Evolutionary conservation across 2,329 filamentous ascomycete genomes (phyloP).

Genomic region (Boeremia exigua): DNA sequence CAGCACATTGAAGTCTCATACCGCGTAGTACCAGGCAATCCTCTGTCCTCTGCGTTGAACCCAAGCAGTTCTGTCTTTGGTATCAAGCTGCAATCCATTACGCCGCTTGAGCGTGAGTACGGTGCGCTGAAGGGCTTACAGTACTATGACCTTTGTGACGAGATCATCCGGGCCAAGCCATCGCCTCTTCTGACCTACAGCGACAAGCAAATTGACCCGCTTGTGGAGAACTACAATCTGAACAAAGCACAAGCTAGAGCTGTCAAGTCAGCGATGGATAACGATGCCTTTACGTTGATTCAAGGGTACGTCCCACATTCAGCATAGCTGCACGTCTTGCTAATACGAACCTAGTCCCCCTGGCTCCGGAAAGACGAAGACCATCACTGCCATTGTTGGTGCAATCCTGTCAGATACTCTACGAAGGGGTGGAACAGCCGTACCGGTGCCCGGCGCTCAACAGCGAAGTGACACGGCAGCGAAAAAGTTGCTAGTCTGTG

Average conservation of each 20-base stretch:
- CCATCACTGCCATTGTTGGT: conserved; percentile 94
- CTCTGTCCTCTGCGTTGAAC: conserved; percentile 68
- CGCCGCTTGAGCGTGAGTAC: conserved; percentile 93
- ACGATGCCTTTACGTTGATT: conserved; percentile 95
- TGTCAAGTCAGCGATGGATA: conserved; percentile 88
- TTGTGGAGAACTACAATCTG: conserved; percentile 79
- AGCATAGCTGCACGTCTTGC: conserved; percentile 15
- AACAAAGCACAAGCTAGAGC: conserved; percentile 91
- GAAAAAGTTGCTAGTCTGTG: conserved; percentile 94
- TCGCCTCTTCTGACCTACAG: conserved; percentile 85
- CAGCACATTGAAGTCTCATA: conserved; percentile 84
- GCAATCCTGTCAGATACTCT: conserved; percentile 73
- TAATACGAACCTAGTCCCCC: conserved; percentile 67
- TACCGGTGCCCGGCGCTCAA: conserved; percentile 47
- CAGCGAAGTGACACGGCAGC: conserved; percentile 47
- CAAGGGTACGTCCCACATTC: conserved; percentile 67
- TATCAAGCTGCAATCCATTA: conserved; percentile 89
- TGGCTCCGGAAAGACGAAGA: conserved; percentile 98
- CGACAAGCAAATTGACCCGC: conserved; percentile 71
- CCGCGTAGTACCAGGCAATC: conserved; percentile 73
- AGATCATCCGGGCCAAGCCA: conserved; percentile 87
- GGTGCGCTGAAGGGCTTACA: conserved; percentile 88
- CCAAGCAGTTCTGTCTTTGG: conserved; percentile 75
- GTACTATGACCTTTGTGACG: conserved; percentile 94
- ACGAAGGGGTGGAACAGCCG: conserved; percentile 56